Conservation (phyloP, 495 filamentous ascomycete species). For the Aspergillus nidulans region DNA sequence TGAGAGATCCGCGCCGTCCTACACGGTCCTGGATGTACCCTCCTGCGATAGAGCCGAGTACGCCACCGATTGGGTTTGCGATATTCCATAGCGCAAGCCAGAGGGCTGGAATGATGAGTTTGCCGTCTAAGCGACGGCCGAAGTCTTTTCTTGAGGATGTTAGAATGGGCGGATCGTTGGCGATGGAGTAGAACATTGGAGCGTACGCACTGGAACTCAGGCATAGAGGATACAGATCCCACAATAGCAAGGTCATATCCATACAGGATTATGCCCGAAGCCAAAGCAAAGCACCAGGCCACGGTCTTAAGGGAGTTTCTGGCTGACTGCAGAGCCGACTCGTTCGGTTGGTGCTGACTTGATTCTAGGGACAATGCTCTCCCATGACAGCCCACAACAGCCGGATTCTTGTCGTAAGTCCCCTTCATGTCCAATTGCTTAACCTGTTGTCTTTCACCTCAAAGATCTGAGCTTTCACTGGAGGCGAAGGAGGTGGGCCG, state of each 20-base stretch:
- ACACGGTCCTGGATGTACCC: slow-evolving; percentile 38
- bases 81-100: slow-evolving; percentile 47
- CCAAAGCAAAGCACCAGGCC: slow-evolving; percentile 27
- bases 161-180: background rate
- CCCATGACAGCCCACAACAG: background rate
- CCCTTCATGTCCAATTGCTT: background rate
- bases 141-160: slow-evolving; percentile 27
- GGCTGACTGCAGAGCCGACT: slow-evolving; percentile 2
- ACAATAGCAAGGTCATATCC: slow-evolving; percentile 50
- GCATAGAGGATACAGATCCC: slow-evolving; percentile 42
- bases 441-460: background rate
- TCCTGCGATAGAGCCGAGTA: slow-evolving; percentile 35
- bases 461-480: background rate
- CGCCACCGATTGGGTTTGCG: slow-evolving; percentile 34
- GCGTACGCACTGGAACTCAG: slow-evolving; percentile 32
- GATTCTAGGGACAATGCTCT: background rate
- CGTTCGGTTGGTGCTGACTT: background rate
- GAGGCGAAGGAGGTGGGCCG: background rate
- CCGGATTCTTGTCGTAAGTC: background rate
- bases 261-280: slow-evolving; percentile 38
- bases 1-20: slow-evolving; percentile 36
- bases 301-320: slow-evolving; percentile 21
- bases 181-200: background rate
- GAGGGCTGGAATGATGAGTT: slow-evolving; percentile 42
- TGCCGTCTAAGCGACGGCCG: slow-evolving; percentile 24